Evolutionary conservation across 768 basidiomycete genomes (phyloP).

Genomic region (Tulasnella sp.): DNA sequence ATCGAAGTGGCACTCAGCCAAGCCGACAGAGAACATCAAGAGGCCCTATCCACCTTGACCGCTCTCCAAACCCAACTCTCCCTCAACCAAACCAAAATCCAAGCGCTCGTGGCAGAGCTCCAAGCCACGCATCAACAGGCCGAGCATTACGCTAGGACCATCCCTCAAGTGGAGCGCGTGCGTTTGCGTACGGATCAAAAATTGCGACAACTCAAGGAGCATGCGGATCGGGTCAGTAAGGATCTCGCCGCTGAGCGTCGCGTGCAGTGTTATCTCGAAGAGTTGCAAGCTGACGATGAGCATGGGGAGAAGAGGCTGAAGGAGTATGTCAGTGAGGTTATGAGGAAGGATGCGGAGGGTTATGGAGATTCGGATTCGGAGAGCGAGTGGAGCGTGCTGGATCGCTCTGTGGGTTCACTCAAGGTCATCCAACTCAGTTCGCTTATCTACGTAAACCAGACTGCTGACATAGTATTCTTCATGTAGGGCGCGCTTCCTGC

Average conservation of each 20-base stretch:
- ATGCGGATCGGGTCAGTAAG: constrained; percentile 2
- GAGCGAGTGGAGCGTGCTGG: constrained; percentile 1
- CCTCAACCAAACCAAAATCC: constrained; percentile 1
- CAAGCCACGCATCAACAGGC: not conserved
- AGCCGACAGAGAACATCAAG: constrained; percentile 2
- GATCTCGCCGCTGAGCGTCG: constrained; percentile 3
- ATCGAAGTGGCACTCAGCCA: constrained; percentile 1
- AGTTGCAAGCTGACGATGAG: constrained; percentile 11
- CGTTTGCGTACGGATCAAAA: constrained; percentile 2
- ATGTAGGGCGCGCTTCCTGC: too few relatives aligned
- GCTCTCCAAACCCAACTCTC: not conserved
- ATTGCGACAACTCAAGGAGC: constrained; percentile 1
- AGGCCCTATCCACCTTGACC: not conserved
- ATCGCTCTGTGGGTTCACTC: not conserved
- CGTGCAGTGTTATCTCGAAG: constrained; percentile 10
- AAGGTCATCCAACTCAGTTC: not conserved
- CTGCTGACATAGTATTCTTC: too few relatives aligned
- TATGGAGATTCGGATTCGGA: constrained; percentile 11
- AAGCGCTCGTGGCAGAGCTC: constrained; percentile 6
- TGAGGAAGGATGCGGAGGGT: constrained; percentile 1
- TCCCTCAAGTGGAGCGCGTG: not conserved
- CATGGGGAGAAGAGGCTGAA: constrained; percentile 6
- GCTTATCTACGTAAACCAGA: not conserved
- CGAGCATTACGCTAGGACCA: constrained; percentile 1
- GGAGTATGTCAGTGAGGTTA: constrained; percentile 11